A percentile compares a stretch with the other conserved stretches of the same genome.
These are phyloP conservation scores for Vinca minor DNA, from an alignment of 257 asterid species.

Conservation along the genomic window DNA sequence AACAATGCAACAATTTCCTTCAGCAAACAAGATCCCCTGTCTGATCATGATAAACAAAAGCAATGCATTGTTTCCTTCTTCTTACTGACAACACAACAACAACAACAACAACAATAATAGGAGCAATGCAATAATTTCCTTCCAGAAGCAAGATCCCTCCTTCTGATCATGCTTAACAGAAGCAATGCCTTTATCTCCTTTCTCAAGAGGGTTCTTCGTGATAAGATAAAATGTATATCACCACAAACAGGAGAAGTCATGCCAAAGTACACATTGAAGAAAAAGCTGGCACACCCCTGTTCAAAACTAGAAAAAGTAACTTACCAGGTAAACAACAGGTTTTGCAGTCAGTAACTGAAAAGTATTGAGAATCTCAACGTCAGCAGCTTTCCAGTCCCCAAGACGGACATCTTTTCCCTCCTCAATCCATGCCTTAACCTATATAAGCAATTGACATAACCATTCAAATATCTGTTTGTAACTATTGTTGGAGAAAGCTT, in stretches of 20 bases:
- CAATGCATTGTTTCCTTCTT: neutral
- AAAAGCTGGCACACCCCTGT: neutral
- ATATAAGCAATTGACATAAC: too few species aligned
- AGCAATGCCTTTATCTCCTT: neutral
- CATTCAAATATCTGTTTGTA: neutral
- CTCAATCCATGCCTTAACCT: conserved; percentile 56
- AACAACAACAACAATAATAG: too few species aligned
- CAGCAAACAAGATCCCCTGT: neutral
- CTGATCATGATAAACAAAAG: neutral
- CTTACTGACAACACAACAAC: too few species aligned
- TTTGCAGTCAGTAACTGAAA: conserved; percentile 94
- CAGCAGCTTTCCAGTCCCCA: conserved; percentile 98
- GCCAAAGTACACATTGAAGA: neutral
- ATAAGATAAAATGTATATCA: too few species aligned
- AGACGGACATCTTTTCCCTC: conserved; percentile 87
- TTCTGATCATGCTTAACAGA: too few species aligned
- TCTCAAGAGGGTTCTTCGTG: neutral
- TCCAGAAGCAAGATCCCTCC: too few species aligned
- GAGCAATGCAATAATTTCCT: neutral
- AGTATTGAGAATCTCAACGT: conserved; percentile 79
- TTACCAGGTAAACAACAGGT: conserved; percentile 97
- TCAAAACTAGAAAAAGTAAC: conserved; percentile 6
- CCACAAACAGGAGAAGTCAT: neutral
- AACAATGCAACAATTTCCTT: too few species aligned
- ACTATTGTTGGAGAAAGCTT: neutral